phyloP scores from a whole-genome alignment of 2,329 filamentous ascomycete genomes.

The Colletotrichum chlorophyti region DNA sequence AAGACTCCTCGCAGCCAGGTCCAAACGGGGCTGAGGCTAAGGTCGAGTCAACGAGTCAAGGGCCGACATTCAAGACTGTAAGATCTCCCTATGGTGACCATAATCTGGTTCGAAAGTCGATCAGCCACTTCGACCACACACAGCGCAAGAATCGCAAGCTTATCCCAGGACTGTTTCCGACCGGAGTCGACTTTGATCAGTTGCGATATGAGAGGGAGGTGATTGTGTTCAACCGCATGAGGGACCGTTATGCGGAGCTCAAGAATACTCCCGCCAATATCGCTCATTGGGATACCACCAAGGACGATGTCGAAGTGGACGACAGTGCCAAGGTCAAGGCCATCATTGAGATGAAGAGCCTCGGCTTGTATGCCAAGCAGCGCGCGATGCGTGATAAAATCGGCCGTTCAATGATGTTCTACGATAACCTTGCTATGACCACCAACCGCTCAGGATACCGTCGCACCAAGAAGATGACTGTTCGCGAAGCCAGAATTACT shows the following conservation, averaged over 20 bases:
- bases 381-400: slow-evolving; percentile 85
- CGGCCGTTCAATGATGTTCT: slow-evolving; percentile 90
- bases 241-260: slow-evolving; percentile 82
- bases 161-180: slow-evolving; percentile 87
- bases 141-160: slow-evolving; percentile 78
- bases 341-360: slow-evolving; percentile 93
- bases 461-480: slow-evolving; percentile 95
- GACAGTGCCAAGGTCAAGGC: slow-evolving; percentile 87
- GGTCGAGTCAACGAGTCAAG: slow-evolving; percentile 42
- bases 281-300: slow-evolving; percentile 83
- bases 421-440: slow-evolving; percentile 96
- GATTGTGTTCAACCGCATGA: slow-evolving; percentile 89
- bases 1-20: slow-evolving; percentile 37
- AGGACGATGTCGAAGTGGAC: slow-evolving; percentile 72
- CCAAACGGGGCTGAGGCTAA: slow-evolving; percentile 45
- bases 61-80: slow-evolving; percentile 72
- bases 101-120: slow-evolving; percentile 57
- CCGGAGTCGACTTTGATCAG: slow-evolving; percentile 86
- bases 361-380: slow-evolving; percentile 88
- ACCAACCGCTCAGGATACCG: slow-evolving; percentile 91
- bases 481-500: slow-evolving; percentile 94
- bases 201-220: slow-evolving; percentile 86
- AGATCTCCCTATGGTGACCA: slow-evolving; percentile 72
- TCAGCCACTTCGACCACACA: slow-evolving; percentile 82
- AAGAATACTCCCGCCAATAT: slow-evolving; percentile 85